Percentiles rank a stretch among this genome's conserved stretches.
Evolutionary conservation across 768 basidiomycete genomes (phyloP).

Genomic region (Hirschioporus abietinus): DNA sequence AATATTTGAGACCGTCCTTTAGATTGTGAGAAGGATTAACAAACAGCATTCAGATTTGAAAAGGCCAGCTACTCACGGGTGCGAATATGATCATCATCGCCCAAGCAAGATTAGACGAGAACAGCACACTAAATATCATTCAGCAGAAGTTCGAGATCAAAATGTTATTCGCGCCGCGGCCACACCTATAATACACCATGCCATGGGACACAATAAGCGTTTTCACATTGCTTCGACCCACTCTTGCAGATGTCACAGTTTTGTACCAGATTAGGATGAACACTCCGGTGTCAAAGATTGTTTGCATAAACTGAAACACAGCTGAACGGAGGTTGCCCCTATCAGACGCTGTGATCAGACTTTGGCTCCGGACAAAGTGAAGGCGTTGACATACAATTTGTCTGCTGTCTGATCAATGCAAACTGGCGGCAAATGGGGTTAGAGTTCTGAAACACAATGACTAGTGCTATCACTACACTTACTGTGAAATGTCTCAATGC

Average conservation of each 20-base stretch:
- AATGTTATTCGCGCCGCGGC: background rate
- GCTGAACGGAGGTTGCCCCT: background rate
- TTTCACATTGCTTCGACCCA: background rate
- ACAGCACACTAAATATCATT: background rate
- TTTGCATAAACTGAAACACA: background rate
- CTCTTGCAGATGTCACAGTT: background rate
- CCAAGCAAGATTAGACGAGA: background rate
- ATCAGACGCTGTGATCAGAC: background rate
- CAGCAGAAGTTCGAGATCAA: background rate
- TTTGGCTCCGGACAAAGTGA: too few relatives aligned
- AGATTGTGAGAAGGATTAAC: background rate
- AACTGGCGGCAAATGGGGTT: background rate
- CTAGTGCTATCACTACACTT: background rate
- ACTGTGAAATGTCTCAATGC: background rate
- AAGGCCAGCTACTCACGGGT: background rate
- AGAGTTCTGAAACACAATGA: background rate
- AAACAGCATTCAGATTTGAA: background rate
- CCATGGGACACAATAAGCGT: background rate
- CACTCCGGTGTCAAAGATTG: background rate
- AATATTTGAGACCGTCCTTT: background rate
- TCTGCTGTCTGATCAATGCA: background rate
- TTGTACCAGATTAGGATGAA: background rate
- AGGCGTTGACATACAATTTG: background rate
- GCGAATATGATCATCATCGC: background rate
- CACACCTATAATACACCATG: background rate